These are phyloP conservation scores for Malassezia dermatis DNA, from an alignment of 1,284 basidiomycete genomes.

Conservation along the genomic window DNA sequence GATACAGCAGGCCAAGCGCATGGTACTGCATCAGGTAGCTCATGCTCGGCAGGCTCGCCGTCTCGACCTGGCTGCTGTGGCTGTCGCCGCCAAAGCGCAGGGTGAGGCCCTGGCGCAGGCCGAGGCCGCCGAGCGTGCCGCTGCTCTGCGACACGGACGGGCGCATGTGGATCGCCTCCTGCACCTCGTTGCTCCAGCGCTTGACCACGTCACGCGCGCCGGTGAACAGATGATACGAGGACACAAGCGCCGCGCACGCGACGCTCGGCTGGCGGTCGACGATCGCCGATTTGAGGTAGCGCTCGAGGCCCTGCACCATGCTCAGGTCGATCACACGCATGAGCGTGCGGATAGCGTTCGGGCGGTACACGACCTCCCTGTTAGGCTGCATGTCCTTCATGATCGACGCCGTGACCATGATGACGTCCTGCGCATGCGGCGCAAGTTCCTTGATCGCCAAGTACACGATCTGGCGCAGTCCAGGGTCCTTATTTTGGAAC, in stretches of 20 bases:
- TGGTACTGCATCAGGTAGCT: conserved; percentile 92
- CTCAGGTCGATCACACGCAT: conserved; percentile 93
- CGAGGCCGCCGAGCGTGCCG: conserved; percentile 49
- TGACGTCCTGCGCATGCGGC: conserved; percentile 85
- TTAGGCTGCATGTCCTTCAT: conserved; percentile 99
- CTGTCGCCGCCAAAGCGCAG: conserved; percentile 26
- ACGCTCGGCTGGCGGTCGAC: conserved; percentile 94
- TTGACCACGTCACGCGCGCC: conserved; percentile 69
- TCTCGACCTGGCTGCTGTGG: conserved; percentile 53
- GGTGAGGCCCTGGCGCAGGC: conserved; percentile 49
- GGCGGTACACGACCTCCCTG: conserved; percentile 93
- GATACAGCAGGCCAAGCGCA: conserved; percentile 81
- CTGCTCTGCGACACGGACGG: conserved; percentile 22
- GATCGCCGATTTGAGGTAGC: conserved; percentile 98
- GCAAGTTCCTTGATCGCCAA: conserved; percentile 97
- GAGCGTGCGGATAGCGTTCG: conserved; percentile 91
- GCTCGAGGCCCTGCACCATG: conserved; percentile 95
- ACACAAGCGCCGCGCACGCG: conserved; percentile 88
- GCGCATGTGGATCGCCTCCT: conserved; percentile 71
- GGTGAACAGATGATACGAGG: conserved; percentile 91
- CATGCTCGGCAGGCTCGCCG: conserved; percentile 55
- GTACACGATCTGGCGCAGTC: conserved; percentile 94
- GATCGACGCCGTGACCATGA: conserved; percentile 99
- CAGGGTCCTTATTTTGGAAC: conserved; percentile 97
- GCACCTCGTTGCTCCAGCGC: conserved; percentile 97